Base-by-base conservation (phyloP, 371 early-diverging fungal genomes). In the Thermomucor indicae-seudaticae region DNA sequence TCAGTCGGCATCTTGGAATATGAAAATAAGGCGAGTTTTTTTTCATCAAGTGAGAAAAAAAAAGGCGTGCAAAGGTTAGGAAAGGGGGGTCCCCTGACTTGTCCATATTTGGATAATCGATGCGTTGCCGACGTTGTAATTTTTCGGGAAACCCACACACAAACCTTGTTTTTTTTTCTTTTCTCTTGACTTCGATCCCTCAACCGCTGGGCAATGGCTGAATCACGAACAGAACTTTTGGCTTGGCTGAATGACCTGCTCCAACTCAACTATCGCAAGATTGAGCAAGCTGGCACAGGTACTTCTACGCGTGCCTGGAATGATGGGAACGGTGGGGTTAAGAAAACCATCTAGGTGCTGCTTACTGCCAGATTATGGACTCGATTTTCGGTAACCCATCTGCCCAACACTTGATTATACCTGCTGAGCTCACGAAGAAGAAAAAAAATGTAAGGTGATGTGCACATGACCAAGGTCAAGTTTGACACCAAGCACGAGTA, bases 281-380 rank as follows among this genome's bases (percentile, higher is more conserved):
- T 97, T 29, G 96, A 97, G 69, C 95, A 95, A 62, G 83, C 89
- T 46, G 96, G 97, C 37, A 84, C 92, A 58, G 93, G 93, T 89
- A 37, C 16, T 34, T 25, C 28, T n/a, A 35, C 30, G 20, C 24
- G 24, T 25, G 20, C 16, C 6, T 30, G 20, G 32, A 47, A 23
- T 27, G 31, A 6, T 19, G n/a, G 32, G n/a, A 42, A 32, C 30
- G 28, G 22, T 43, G 17, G 16, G 11, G 12, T 17, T 5, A 5
- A 28, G 12, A 27, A 23, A 22, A n/a, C 16, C 11, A 28, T 47
- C 16, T 47, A 88, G 86, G 93, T 45, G 91, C 91, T 31, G 92
- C 84, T 7, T 90, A 93, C 62, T 91, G 91, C 72, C 92, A 93
- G 65, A 89, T 95, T 52, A 80, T 95, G 67, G 95, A 95, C 65